Evolutionary conservation across 202 grass and related monocot genomes (phyloP).

Genomic region (Hordeum pubiflorum): DNA sequence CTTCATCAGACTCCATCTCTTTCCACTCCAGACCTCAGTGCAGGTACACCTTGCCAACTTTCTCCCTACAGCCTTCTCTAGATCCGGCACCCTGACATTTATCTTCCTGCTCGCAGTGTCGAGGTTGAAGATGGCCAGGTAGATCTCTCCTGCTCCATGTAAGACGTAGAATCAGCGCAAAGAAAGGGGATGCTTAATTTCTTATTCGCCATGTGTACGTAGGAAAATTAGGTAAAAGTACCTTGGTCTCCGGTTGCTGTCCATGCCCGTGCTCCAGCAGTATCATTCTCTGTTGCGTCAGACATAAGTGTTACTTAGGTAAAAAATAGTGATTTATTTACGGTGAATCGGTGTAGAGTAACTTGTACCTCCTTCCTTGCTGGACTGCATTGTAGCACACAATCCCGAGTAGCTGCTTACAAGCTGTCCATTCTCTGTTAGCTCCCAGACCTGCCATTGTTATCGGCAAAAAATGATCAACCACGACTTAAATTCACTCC

Average conservation of each 20-base stretch:
- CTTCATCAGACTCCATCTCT: slow-evolving; percentile 5
- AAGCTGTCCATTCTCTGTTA: slow-evolving; percentile 78
- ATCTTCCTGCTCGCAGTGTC: slow-evolving; percentile 42
- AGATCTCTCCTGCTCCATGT: slow-evolving; percentile 53
- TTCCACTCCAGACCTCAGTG: slow-evolving; percentile 54
- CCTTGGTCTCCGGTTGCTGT: slow-evolving; percentile 59
- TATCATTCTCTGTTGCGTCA: neutral
- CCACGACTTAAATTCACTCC: neutral
- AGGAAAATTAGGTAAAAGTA: neutral
- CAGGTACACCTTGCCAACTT: slow-evolving; percentile 44
- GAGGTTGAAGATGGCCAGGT: slow-evolving; percentile 81
- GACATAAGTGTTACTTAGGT: neutral
- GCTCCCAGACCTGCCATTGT: slow-evolving; percentile 64
- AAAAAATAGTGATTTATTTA: neutral
- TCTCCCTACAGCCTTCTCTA: slow-evolving; percentile 27
- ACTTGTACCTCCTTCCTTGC: slow-evolving; percentile 21
- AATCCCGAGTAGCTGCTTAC: slow-evolving; percentile 63
- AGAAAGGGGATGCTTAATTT: neutral
- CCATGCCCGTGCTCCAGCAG: slow-evolving; percentile 51
- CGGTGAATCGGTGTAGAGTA: neutral
- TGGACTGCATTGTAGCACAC: slow-evolving; percentile 38
- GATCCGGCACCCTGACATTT: slow-evolving; percentile 42
- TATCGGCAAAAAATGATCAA: slow-evolving; percentile 9
- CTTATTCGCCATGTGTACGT: neutral
- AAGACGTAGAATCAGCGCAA: neutral